These are phyloP conservation scores for Pichia cephalocereana DNA, from an alignment of 805 yeast genomes.

Conservation along the genomic window DNA sequence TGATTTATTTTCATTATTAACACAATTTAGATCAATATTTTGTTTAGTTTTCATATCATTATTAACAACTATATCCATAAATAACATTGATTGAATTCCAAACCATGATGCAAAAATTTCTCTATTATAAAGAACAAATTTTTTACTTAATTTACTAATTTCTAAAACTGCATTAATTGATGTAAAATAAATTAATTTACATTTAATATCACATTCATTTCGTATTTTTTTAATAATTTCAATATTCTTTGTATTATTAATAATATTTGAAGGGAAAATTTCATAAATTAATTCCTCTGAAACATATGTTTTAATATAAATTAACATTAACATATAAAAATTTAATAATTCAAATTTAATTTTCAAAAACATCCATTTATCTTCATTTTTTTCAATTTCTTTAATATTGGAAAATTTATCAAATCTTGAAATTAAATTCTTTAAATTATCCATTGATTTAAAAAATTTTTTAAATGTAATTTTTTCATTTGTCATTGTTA, in stretches of 20 bases:
- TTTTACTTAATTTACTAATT: background rate
- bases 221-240: background rate
- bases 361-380: slow-evolving; percentile 2
- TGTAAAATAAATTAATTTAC: background rate
- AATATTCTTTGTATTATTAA: background rate
- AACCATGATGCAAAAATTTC: slow-evolving; percentile 6
- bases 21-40: too few species aligned
- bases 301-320: background rate
- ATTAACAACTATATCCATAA: slow-evolving; percentile 1
- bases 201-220: background rate
- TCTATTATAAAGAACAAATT: slow-evolving; percentile 3
- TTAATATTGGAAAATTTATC: background rate
- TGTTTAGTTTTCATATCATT: background rate
- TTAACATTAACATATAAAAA: background rate
- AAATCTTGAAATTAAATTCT: background rate
- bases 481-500: background rate
- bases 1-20: background rate
- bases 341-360: slow-evolving; percentile 6
- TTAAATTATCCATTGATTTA: background rate
- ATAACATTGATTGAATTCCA: background rate
- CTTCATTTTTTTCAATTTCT: background rate
- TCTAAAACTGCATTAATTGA: background rate
- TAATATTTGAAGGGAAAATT: background rate
- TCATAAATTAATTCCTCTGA: background rate
- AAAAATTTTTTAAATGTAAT: background rate